These are phyloP conservation scores for Neofusicoccum ribis DNA, from an alignment of 2,329 filamentous ascomycete genomes.

Conservation along the genomic window DNA sequence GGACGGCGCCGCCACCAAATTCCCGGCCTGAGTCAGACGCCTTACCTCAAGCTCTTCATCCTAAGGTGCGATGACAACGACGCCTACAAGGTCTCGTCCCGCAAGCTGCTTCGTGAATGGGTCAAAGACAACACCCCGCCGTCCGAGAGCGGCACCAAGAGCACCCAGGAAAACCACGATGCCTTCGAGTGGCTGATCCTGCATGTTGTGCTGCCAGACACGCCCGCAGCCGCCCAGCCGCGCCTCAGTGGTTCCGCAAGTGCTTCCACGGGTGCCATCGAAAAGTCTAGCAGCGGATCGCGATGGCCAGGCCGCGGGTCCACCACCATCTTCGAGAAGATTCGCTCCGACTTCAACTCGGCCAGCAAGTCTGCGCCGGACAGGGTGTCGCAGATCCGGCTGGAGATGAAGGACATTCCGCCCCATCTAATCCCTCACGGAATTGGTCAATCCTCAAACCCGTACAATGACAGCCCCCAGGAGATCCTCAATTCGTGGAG, in stretches of 20 bases:
- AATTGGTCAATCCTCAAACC: slow-evolving; percentile 33
- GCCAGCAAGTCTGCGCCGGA: slow-evolving; percentile 72
- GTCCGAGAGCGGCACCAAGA: slow-evolving; percentile 55
- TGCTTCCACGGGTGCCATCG: slow-evolving; percentile 56
- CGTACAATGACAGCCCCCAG: slow-evolving; percentile 69
- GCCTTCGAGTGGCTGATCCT: slow-evolving; percentile 94
- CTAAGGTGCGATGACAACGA: slow-evolving; percentile 96
- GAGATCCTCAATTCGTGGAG: slow-evolving; percentile 82
- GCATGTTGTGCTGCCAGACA: slow-evolving; percentile 88
- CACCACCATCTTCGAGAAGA: slow-evolving; percentile 82
- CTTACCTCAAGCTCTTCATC: slow-evolving; percentile 88
- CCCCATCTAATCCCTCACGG: slow-evolving; percentile 47
- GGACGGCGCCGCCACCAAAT: slow-evolving; percentile 84
- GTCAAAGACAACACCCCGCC: slow-evolving; percentile 73
- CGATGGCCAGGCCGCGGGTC: slow-evolving; percentile 77
- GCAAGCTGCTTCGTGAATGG: slow-evolving; percentile 85
- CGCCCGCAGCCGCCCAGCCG: slow-evolving; percentile 75
- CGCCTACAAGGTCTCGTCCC: slow-evolving; percentile 77
- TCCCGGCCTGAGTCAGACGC: slow-evolving; percentile 85
- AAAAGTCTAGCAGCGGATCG: slow-evolving; percentile 65
- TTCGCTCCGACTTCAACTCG: slow-evolving; percentile 86
- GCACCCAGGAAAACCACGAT: slow-evolving; percentile 86
- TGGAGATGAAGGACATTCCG: slow-evolving; percentile 55
- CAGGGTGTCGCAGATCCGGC: slow-evolving; percentile 80
- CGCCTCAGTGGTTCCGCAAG: slow-evolving; percentile 55